Evolutionary conservation across 1,139 yeast genomes (phyloP).

Genomic region (Kurtzmaniella natalensis): DNA sequence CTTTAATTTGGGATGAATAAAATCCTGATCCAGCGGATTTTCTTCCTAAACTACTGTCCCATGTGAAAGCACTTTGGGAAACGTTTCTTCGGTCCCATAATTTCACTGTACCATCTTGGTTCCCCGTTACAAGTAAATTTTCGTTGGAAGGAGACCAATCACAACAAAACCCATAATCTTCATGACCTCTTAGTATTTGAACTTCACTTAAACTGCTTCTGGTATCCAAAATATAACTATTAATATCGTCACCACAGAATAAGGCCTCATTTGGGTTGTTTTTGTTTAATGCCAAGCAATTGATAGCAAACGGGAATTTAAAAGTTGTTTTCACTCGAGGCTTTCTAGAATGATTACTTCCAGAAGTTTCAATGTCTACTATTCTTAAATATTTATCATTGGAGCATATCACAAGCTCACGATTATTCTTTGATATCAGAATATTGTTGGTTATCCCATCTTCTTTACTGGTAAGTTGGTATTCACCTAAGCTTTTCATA

Average conservation of each 20-base stretch:
- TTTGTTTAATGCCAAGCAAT: constrained; percentile 42
- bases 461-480: constrained; percentile 35
- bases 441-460: constrained; percentile 59
- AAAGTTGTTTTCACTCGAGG: constrained; percentile 12
- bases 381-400: constrained; percentile 44
- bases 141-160: constrained; percentile 51
- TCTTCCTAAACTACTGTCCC: constrained; percentile 36
- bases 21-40: constrained; percentile 6
- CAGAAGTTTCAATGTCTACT: constrained; percentile 28
- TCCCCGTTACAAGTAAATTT: constrained; percentile 48
- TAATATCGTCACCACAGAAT: constrained; percentile 48
- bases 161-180: constrained; percentile 56
- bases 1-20: too few relatives aligned
- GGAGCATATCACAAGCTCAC: constrained; percentile 37
- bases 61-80: constrained; percentile 22
- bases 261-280: constrained; percentile 32
- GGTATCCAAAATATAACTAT: constrained; percentile 43
- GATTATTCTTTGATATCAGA: constrained; percentile 24
- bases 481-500: constrained; percentile 27
- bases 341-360: constrained; percentile 1
- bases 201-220: constrained; percentile 18
- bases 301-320: constrained; percentile 44
- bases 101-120: constrained; percentile 57
- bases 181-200: constrained; percentile 38
- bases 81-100: constrained; percentile 47